These are phyloP conservation scores for Penstemon barbatus DNA, from an alignment of 257 asterid species.

Conservation along the genomic window DNA sequence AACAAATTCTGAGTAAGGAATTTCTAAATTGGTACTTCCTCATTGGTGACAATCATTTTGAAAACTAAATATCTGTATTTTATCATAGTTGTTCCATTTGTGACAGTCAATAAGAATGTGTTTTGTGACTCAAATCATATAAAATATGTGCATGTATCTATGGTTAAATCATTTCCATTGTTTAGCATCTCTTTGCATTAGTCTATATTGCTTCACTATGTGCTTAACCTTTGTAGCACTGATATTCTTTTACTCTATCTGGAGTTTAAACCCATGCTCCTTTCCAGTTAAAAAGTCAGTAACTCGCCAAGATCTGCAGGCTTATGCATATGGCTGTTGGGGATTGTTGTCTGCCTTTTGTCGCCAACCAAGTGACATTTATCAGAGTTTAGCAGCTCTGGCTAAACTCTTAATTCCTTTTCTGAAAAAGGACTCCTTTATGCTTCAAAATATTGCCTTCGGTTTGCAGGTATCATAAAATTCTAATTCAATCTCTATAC, in stretches of 20 bases:
- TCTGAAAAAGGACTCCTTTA: constrained; percentile 56
- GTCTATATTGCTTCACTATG: constrained; percentile 18
- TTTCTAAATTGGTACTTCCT: no score
- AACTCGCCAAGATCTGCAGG: constrained; percentile 69
- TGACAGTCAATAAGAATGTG: not conserved
- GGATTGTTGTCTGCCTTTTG: constrained; percentile 90
- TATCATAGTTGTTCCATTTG: constrained; percentile 2
- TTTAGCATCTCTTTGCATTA: not conserved
- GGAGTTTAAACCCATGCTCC: constrained; percentile 40
- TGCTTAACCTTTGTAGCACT: constrained; percentile 23
- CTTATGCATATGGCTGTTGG: constrained; percentile 74
- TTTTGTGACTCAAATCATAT: not conserved
- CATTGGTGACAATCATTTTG: no score
- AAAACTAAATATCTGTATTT: not conserved
- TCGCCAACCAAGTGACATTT: constrained; percentile 71
- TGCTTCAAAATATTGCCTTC: constrained; percentile 61
- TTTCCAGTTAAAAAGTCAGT: constrained; percentile 70
- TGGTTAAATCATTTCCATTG: constrained; percentile 4
- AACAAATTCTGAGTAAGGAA: not conserved
- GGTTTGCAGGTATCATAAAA: constrained; percentile 61
- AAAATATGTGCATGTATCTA: constrained; percentile 10
- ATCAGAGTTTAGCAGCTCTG: constrained; percentile 54
- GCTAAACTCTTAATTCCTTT: constrained; percentile 55
- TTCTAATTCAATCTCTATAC: constrained; percentile 17
- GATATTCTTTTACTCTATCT: constrained; percentile 22